Evolutionary conservation across 768 basidiomycete genomes (phyloP).

Genomic region (Boletus tylopilopsis): DNA sequence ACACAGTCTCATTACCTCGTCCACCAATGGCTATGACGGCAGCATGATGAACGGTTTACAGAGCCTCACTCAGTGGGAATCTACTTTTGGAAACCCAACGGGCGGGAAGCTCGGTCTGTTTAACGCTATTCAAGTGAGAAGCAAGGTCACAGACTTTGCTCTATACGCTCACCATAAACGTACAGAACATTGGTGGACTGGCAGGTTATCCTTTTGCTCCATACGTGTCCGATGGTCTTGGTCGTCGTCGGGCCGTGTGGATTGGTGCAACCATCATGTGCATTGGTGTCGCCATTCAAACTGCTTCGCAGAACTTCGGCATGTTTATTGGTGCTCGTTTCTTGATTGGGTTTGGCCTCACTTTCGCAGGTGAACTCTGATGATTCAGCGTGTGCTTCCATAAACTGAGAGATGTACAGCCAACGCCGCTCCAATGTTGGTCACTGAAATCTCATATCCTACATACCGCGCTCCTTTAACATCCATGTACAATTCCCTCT

Average conservation of each 20-base stretch:
- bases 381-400: background rate
- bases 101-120: conserved; percentile 61
- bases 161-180: background rate
- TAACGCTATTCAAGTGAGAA: conserved; percentile 65
- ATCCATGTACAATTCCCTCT: conserved; percentile 77
- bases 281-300: conserved; percentile 63
- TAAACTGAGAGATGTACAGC: conserved; percentile 31
- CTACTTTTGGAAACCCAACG: conserved; percentile 56
- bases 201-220: conserved; percentile 69
- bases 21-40: conserved; percentile 73
- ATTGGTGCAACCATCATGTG: conserved; percentile 71
- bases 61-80: conserved; percentile 58
- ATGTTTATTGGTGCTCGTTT: conserved; percentile 84
- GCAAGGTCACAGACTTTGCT: background rate
- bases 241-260: conserved; percentile 63
- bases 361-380: conserved; percentile 51
- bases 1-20: conserved; percentile 65
- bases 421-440: conserved; percentile 77
- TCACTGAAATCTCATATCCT: conserved; percentile 85
- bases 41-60: conserved; percentile 82
- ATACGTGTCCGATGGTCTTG: conserved; percentile 67
- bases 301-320: conserved; percentile 63
- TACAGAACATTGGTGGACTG: conserved; percentile 65
- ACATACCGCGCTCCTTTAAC: conserved; percentile 77
- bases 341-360: conserved; percentile 73